Percentiles rank a stretch among this genome's conserved stretches.
These are phyloP conservation scores for Xylariaceae sp. DNA, from an alignment of 2,329 filamentous ascomycete genomes.

Conservation along the genomic window DNA sequence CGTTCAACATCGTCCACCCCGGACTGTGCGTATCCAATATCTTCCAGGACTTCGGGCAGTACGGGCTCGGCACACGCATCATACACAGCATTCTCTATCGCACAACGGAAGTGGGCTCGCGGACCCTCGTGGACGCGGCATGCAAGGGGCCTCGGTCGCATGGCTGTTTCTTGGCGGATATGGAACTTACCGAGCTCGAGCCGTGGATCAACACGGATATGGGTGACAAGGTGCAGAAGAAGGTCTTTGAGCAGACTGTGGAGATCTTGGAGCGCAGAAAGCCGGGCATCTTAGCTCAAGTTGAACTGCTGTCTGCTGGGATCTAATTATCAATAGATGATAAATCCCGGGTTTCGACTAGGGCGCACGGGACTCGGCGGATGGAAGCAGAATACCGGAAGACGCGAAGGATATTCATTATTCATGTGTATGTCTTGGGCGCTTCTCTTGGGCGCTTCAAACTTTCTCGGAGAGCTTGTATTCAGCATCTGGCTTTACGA, in stretches of 20 bases:
- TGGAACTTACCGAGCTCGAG: background rate
- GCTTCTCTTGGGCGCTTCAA: too few species aligned
- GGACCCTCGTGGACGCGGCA: conserved; percentile 38
- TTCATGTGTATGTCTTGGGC: too few species aligned
- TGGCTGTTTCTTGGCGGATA: conserved; percentile 39
- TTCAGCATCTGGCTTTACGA: too few species aligned
- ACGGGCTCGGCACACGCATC: conserved; percentile 28
- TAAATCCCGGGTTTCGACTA: too few species aligned
- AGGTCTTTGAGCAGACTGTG: conserved; percentile 42
- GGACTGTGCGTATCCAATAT: conserved; percentile 37
- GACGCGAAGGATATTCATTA: too few species aligned
- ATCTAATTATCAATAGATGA: too few species aligned
- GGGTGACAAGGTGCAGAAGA: conserved; percentile 14
- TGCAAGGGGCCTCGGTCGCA: conserved; percentile 38
- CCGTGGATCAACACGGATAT: background rate
- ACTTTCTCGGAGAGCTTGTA: too few species aligned
- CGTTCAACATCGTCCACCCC: conserved; percentile 4
- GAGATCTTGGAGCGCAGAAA: conserved; percentile 36
- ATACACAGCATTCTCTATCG: conserved; percentile 28
- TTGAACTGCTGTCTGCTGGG: too few species aligned
- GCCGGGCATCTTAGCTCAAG: too few species aligned
- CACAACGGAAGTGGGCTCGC: conserved; percentile 38
- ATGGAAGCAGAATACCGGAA: too few species aligned
- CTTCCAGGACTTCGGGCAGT: conserved; percentile 33
- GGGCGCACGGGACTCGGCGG: too few species aligned